Conservation (phyloP, 2,329 filamentous ascomycete species). For the Fusarium sororula region DNA sequence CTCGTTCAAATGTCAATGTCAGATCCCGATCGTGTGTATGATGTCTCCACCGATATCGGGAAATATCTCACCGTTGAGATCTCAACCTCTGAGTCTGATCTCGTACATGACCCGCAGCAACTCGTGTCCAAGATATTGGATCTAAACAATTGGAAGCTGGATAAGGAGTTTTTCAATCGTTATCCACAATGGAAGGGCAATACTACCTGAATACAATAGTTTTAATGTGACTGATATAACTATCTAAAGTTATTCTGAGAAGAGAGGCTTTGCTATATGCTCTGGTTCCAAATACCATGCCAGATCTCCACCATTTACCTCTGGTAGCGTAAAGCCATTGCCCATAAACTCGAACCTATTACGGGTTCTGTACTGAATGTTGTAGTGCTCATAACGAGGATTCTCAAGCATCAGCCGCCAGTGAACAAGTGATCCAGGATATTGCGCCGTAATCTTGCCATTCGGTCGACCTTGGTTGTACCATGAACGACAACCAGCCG, state of each 20-base stretch:
- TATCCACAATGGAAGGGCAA: constrained; percentile 8
- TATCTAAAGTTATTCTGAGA: background rate
- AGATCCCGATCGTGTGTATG: background rate
- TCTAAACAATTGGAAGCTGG: constrained; percentile 5
- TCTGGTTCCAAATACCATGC: constrained; percentile 12
- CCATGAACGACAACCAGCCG: constrained; percentile 6
- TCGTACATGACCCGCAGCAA: background rate
- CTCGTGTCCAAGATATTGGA: background rate
- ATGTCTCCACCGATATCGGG: background rate
- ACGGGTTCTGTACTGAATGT: background rate
- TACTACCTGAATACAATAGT: background rate
- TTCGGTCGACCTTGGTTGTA: constrained; percentile 3
- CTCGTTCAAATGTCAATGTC: constrained; percentile 7
- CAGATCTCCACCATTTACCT: background rate
- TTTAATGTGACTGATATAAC: fast-evolving
- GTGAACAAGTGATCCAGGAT: constrained; percentile 9
- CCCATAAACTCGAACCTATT: constrained; percentile 23
- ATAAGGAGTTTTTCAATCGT: background rate
- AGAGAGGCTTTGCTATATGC: background rate
- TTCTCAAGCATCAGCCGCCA: constrained; percentile 11
- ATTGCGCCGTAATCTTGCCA: constrained; percentile 9
- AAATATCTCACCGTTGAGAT: constrained; percentile 3
- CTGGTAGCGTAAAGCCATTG: background rate
- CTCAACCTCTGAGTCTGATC: background rate
- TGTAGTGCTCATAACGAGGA: background rate